Conservation (phyloP, 768 basidiomycete species). For the Leccinum arenicola region DNA sequence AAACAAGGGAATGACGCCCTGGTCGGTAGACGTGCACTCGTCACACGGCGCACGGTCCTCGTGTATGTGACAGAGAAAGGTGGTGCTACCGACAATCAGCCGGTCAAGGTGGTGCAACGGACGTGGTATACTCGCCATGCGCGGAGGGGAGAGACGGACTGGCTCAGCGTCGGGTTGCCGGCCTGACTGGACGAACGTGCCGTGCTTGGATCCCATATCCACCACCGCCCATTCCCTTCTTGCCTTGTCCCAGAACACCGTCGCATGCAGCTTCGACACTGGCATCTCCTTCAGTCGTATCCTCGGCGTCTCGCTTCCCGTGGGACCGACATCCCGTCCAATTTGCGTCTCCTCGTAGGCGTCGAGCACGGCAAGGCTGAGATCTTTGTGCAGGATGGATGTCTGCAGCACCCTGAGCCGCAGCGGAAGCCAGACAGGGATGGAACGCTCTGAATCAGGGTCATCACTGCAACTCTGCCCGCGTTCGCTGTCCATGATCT, state of each 20-base stretch:
- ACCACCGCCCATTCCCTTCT: constrained; percentile 68
- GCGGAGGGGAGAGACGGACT: constrained; percentile 58
- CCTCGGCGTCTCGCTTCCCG: constrained; percentile 52
- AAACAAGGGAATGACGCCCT: constrained; percentile 60
- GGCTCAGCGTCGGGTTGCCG: constrained; percentile 28
- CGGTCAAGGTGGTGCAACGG: constrained; percentile 60
- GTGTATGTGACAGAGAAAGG: constrained; percentile 71
- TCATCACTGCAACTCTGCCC: constrained; percentile 32
- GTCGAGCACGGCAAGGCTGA: constrained; percentile 60
- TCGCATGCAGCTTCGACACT: constrained; percentile 80
- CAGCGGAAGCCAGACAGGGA: constrained; percentile 35
- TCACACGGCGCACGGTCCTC: constrained; percentile 56
- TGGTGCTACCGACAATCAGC: constrained; percentile 67
- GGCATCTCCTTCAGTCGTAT: constrained; percentile 81
- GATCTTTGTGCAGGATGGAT: constrained; percentile 47
- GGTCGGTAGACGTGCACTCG: constrained; percentile 51
- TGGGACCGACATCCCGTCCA: constrained; percentile 62
- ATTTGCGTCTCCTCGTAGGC: constrained; percentile 65
- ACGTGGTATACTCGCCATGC: constrained; percentile 67
- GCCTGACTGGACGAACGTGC: constrained; percentile 56
- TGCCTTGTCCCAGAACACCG: constrained; percentile 63
- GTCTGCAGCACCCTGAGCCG: constrained; percentile 39
- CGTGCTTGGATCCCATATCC: constrained; percentile 85
- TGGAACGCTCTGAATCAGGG: constrained; percentile 42
- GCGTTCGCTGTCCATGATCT: constrained; percentile 16